phyloP scores from a whole-genome alignment of 495 filamentous ascomycete genomes.

The Aspergillus bertholletiae region DNA sequence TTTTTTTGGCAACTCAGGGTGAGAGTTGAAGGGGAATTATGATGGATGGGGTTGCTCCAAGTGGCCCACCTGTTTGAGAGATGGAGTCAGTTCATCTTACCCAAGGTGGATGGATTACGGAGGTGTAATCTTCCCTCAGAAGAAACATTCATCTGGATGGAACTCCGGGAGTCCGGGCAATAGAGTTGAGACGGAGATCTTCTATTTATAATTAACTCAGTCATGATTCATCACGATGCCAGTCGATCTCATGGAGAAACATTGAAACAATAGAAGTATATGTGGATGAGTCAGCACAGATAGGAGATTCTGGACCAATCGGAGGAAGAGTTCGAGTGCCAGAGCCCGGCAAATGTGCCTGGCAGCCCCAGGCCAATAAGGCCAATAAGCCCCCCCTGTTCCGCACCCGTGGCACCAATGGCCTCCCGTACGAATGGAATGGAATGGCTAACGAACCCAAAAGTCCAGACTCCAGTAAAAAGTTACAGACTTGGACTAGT shows the following conservation, averaged over 20 bases:
- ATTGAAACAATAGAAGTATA: background rate
- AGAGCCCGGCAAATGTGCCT: background rate
- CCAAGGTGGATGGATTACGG: too few relatives aligned
- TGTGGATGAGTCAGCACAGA: background rate
- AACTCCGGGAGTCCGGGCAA: too few relatives aligned
- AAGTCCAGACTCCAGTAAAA: slow-evolving; percentile 2
- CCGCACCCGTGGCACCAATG: background rate
- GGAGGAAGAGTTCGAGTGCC: background rate
- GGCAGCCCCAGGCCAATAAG: background rate
- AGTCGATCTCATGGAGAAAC: background rate
- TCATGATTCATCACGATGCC: background rate
- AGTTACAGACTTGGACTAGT: background rate
- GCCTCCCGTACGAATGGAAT: background rate
- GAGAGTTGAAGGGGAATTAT: too few relatives aligned
- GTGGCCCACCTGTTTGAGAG: too few relatives aligned
- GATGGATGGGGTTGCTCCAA: too few relatives aligned
- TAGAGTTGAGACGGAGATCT: too few relatives aligned
- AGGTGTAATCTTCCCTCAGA: too few relatives aligned
- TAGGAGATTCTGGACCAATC: background rate
- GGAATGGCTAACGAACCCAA: background rate
- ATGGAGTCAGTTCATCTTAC: too few relatives aligned
- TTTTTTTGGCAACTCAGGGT: too few relatives aligned
- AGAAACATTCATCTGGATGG: too few relatives aligned
- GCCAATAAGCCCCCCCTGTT: background rate
- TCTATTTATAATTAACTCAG: background rate